Evolutionary conservation across 2,329 filamentous ascomycete species (phyloP).

Genomic region (Gaeumannomyces tritici): DNA sequence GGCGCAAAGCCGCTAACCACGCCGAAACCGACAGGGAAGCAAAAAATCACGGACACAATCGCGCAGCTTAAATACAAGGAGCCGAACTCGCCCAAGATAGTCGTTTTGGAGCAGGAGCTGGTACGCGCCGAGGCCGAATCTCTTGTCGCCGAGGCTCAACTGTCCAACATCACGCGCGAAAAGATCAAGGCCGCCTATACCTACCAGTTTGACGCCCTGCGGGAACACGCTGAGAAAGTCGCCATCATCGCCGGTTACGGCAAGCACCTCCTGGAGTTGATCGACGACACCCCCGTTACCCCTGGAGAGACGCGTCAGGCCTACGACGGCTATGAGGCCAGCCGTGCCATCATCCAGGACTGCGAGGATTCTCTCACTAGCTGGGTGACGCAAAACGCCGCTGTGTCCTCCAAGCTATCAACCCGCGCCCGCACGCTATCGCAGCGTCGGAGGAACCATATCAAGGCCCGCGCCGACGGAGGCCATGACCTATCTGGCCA

Average conservation of each 20-base stretch:
- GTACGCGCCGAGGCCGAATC: slow-evolving; percentile 97
- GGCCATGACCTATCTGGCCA: slow-evolving; percentile 69
- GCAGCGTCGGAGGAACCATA: slow-evolving; percentile 69
- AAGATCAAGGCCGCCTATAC: slow-evolving; percentile 98
- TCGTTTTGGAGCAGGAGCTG: slow-evolving; percentile 95
- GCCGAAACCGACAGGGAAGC: slow-evolving; percentile 58
- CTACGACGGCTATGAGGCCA: slow-evolving; percentile 96
- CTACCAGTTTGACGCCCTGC: slow-evolving; percentile 95
- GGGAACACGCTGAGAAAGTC: slow-evolving; percentile 96
- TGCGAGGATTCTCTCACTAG: slow-evolving; percentile 96
- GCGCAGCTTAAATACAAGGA: slow-evolving; percentile 99
- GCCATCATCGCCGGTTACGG: slow-evolving; percentile 96
- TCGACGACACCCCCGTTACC: slow-evolving; percentile 94
- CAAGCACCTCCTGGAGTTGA: slow-evolving; percentile 93
- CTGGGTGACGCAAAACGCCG: slow-evolving; percentile 87
- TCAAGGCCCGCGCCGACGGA: slow-evolving; percentile 59
- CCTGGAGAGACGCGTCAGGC: slow-evolving; percentile 92
- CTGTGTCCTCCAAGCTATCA: slow-evolving; percentile 79
- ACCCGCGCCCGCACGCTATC: slow-evolving; percentile 80
- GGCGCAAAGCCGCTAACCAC: slow-evolving; percentile 10
- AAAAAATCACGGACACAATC: slow-evolving; percentile 98
- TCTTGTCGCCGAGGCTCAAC: slow-evolving; percentile 93
- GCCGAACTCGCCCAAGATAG: slow-evolving; percentile 93
- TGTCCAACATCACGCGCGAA: slow-evolving; percentile 98
- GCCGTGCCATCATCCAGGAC: slow-evolving; percentile 98